phyloP scores from a whole-genome alignment of 139 green algal species.

The Closterium sp. region DNA sequence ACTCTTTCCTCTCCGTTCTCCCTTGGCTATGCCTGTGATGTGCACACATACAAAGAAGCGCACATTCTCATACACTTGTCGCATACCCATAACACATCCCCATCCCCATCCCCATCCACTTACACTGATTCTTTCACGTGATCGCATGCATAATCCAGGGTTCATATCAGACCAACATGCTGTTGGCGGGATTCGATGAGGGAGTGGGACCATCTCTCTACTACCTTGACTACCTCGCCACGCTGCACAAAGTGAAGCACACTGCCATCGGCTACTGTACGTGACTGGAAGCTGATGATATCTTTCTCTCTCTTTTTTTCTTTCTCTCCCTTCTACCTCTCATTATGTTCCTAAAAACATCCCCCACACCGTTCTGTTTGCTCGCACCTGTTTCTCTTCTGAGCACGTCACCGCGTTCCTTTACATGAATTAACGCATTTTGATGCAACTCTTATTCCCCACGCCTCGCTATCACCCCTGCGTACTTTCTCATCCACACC shows the following conservation, averaged over 20 bases:
- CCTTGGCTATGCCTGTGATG: too few relatives aligned
- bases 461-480: not conserved
- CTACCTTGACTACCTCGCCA: slow-evolving; percentile 98
- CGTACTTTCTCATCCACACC: not conserved
- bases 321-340: too few relatives aligned
- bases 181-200: slow-evolving; percentile 93
- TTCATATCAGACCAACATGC: slow-evolving; percentile 90
- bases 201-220: slow-evolving; percentile 80
- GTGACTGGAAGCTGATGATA: not conserved
- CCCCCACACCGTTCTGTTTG: not conserved
- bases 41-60: not conserved
- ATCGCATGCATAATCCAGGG: slow-evolving; percentile 57
- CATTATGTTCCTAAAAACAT: not conserved
- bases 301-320: not conserved
- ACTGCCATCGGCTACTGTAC: slow-evolving; percentile 93
- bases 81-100: too few relatives aligned
- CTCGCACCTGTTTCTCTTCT: not conserved
- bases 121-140: not conserved
- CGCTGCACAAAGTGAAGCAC: slow-evolving; percentile 94
- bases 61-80: too few relatives aligned
- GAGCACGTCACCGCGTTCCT: too few relatives aligned
- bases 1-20: not conserved
- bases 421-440: too few relatives aligned
- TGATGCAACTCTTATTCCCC: too few relatives aligned
- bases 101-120: not conserved